These are phyloP conservation scores for Gentiana straminea DNA, from an alignment of 257 asterid species.

Conservation along the genomic window DNA sequence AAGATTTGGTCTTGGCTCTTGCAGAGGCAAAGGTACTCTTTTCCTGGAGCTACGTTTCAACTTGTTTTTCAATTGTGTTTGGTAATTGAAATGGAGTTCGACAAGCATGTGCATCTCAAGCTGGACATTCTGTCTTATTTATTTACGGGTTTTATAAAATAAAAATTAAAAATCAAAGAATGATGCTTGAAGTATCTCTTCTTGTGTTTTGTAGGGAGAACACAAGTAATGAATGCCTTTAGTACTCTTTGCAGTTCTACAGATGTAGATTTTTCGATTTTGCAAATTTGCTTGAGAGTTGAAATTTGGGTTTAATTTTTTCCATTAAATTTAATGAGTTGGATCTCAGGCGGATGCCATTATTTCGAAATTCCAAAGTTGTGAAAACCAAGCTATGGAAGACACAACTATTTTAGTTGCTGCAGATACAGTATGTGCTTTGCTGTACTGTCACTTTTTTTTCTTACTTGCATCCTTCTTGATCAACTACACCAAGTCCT, in stretches of 20 bases:
- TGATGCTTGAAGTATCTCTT: neutral
- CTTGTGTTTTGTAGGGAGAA: neutral
- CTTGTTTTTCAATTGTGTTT: neutral
- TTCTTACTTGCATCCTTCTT: neutral
- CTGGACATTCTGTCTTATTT: too few relatives aligned
- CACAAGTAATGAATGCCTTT: neutral
- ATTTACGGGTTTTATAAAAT: too few relatives aligned
- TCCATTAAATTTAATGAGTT: slow-evolving; percentile 14
- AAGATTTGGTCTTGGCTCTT: slow-evolving; percentile 84
- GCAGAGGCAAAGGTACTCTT: slow-evolving; percentile 77
- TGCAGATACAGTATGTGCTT: slow-evolving; percentile 80
- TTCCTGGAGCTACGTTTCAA: neutral
- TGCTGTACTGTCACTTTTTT: neutral
- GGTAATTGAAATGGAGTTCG: too few relatives aligned
- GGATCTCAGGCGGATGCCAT: slow-evolving; percentile 79
- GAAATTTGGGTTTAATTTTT: slow-evolving; percentile 4
- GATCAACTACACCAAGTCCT: neutral
- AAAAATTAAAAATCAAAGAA: too few relatives aligned
- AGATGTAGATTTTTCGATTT: too few relatives aligned
- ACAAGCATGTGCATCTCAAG: too few relatives aligned
- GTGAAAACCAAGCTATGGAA: slow-evolving; percentile 37
- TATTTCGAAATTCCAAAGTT: slow-evolving; percentile 34
- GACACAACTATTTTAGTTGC: slow-evolving; percentile 50
- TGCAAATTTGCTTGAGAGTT: slow-evolving; percentile 1
- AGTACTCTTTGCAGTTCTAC: neutral